Evolutionary conservation across 1,284 basidiomycete genomes (phyloP).

Genomic region (Singerocomus rubriflavus): DNA sequence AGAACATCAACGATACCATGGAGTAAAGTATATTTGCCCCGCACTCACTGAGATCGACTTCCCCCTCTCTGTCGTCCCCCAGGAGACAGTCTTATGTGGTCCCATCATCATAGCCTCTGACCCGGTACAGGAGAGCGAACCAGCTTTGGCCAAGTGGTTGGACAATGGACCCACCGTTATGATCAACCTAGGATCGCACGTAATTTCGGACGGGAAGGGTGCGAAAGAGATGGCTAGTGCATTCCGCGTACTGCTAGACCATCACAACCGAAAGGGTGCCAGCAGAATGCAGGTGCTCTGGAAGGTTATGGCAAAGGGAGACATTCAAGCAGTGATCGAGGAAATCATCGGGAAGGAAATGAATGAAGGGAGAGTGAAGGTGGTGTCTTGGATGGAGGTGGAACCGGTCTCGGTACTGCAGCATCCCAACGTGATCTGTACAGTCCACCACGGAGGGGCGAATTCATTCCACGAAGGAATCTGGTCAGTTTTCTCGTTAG

Average conservation of each 20-base stretch:
- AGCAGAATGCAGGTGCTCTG: constrained; percentile 7
- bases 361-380: constrained; percentile 2
- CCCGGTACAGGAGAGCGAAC: constrained; percentile 7
- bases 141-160: constrained; percentile 10
- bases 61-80: background rate
- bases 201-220: background rate
- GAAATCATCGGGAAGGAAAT: constrained; percentile 6
- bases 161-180: constrained; percentile 13
- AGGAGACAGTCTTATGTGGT: constrained; percentile 1
- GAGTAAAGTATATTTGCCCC: constrained; percentile 7
- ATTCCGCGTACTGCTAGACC: constrained; percentile 10
- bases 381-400: constrained; percentile 14
- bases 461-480: constrained; percentile 21
- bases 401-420: constrained; percentile 17
- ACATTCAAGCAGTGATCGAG: background rate
- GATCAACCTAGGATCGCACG: constrained; percentile 10
- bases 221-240: constrained; percentile 11
- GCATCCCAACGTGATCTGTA: constrained; percentile 18
- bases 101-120: constrained; percentile 14
- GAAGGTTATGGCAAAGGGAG: constrained; percentile 3
- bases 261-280: background rate
- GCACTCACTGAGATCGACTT: constrained; percentile 4
- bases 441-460: constrained; percentile 20
- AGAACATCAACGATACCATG: background rate
- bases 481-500: constrained; percentile 9